Conservation (phyloP, 495 filamentous ascomycete species). For the Penicillium turbatum region DNA sequence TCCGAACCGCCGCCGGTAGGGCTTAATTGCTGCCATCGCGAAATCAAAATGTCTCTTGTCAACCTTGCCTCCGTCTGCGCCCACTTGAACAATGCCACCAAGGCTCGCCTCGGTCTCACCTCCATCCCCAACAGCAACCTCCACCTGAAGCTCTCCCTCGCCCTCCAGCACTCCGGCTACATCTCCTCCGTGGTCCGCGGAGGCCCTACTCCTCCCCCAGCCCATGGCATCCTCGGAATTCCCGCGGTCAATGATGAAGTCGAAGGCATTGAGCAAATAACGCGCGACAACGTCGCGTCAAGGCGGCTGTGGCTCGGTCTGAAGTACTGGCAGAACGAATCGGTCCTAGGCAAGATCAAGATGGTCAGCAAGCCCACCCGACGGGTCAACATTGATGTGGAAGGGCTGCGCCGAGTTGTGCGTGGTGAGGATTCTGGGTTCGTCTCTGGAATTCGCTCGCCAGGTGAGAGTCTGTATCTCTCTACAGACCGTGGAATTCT, state of each 20-base stretch:
- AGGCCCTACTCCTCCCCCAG: conserved; percentile 60
- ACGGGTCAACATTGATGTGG: conserved; percentile 58
- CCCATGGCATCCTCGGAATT: conserved; percentile 47
- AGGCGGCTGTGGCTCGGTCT: conserved; percentile 85
- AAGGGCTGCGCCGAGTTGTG: conserved; percentile 56
- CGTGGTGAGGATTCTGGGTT: conserved; percentile 60
- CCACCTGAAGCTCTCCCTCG: conserved; percentile 69
- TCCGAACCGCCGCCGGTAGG: conserved; percentile 19
- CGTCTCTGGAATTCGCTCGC: conserved; percentile 65
- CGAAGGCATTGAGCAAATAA: conserved; percentile 53
- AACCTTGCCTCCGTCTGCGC: conserved; percentile 78
- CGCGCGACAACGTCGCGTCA: conserved; percentile 69
- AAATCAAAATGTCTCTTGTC: conserved; percentile 72
- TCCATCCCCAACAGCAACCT: conserved; percentile 79
- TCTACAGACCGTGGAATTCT: conserved; percentile 74
- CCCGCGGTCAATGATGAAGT: conserved; percentile 34
- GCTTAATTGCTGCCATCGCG: conserved; percentile 22
- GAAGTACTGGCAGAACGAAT: conserved; percentile 88
- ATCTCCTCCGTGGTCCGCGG: conserved; percentile 77
- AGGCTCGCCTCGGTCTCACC: conserved; percentile 80
- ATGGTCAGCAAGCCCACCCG: conserved; percentile 76
- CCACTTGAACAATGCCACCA: conserved; percentile 90
- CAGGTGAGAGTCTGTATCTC: conserved; percentile 83
- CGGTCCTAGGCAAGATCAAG: conserved; percentile 68
- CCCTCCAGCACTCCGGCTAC: conserved; percentile 79